phyloP scores from a whole-genome alignment of 495 filamentous ascomycete genomes.

The Cercophora newfieldiana region DNA sequence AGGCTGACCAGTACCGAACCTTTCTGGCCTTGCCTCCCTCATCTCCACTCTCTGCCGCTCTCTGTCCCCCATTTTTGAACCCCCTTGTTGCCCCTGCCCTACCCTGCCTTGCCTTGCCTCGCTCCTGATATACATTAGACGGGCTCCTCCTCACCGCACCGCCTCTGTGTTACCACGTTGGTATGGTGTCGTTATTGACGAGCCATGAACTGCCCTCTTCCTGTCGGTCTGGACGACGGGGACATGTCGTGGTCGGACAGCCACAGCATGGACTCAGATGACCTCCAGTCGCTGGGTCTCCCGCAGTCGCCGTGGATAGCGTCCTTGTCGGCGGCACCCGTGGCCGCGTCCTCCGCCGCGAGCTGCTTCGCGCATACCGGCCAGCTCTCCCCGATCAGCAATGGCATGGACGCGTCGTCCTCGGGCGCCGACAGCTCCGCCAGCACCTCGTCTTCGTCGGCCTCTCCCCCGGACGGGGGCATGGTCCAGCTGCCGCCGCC shows the following conservation, averaged over 20 bases:
- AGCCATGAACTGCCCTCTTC: slow-evolving; percentile 45
- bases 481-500: slow-evolving; percentile 37
- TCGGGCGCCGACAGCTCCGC: slow-evolving; percentile 27
- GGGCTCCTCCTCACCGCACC: slow-evolving; percentile 13
- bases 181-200: slow-evolving; percentile 45
- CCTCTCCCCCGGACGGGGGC: slow-evolving; percentile 34
- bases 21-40: slow-evolving; percentile 13
- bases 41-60: slow-evolving; percentile 12
- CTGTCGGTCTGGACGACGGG: slow-evolving; percentile 43
- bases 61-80: slow-evolving; percentile 4
- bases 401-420: slow-evolving; percentile 42
- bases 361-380: slow-evolving; percentile 40
- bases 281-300: slow-evolving; percentile 36
- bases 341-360: slow-evolving; percentile 24
- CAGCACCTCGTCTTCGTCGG: slow-evolving; percentile 31
- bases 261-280: slow-evolving; percentile 47
- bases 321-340: slow-evolving; percentile 30
- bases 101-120: slow-evolving; percentile 9
- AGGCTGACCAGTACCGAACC: slow-evolving; percentile 19
- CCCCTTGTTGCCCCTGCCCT: slow-evolving; percentile 7
- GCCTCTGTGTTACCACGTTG: slow-evolving; percentile 22
- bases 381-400: slow-evolving; percentile 53
- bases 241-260: slow-evolving; percentile 45
- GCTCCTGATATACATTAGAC: slow-evolving; percentile 25
- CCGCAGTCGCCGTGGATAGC: slow-evolving; percentile 42